phyloP scores from a whole-genome alignment of 805 yeast genomes.

The Metschnikowia dekortorum region DNA sequence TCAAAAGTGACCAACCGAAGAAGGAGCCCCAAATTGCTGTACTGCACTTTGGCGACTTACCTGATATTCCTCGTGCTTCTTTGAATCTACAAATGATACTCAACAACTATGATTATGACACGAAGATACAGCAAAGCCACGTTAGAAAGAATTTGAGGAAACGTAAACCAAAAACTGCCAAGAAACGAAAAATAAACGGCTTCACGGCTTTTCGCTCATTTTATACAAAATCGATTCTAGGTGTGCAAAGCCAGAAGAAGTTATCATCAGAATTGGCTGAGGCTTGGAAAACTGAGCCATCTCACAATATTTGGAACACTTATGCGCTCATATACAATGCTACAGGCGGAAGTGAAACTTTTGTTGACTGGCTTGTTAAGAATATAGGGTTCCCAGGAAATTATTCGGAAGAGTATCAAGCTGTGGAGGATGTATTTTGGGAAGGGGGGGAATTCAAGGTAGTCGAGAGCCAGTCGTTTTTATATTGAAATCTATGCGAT shows the following conservation, averaged over 20 bases:
- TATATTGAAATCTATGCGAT: conserved; percentile 1
- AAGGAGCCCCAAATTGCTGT: not conserved
- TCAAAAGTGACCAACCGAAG: not conserved
- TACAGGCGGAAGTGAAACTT: conserved; percentile 7
- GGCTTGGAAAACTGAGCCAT: conserved; percentile 6
- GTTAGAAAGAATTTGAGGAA: not conserved
- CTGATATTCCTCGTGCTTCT: conserved; percentile 3
- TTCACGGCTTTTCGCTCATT: conserved; percentile 8
- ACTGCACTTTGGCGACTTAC: conserved; percentile 1
- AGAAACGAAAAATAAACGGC: conserved; percentile 4
- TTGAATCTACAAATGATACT: conserved; percentile 1
- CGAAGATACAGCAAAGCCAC: not conserved
- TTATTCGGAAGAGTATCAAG: not conserved
- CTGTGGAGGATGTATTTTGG: conserved; percentile 7
- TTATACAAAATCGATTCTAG: conserved; percentile 6
- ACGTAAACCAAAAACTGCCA: not conserved
- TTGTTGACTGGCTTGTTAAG: conserved; percentile 6
- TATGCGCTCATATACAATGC: conserved; percentile 9
- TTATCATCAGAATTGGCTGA: conserved; percentile 5
- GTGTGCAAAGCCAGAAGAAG: conserved; percentile 4
- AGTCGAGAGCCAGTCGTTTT: not conserved
- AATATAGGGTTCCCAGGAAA: not conserved
- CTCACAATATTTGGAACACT: conserved; percentile 5
- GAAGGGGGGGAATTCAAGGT: not conserved
- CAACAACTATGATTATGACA: not conserved